phyloP scores from a whole-genome alignment of 2,329 filamentous ascomycete species.

The Trichoderma oligosporum region DNA sequence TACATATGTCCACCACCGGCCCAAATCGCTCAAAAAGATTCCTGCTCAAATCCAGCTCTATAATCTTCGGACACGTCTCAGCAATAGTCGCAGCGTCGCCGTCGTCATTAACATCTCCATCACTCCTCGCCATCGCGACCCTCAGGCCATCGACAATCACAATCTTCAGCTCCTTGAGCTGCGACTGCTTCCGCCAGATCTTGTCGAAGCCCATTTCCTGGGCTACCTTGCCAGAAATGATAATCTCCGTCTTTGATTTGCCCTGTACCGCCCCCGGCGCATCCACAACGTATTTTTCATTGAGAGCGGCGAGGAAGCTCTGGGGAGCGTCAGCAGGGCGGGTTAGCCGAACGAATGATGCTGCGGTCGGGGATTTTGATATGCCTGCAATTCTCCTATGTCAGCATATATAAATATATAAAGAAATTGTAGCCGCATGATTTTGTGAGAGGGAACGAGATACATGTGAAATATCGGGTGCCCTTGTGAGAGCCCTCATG shows the following conservation, averaged over 20 bases:
- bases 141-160: slow-evolving; percentile 76
- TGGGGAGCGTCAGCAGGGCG: slow-evolving; percentile 64
- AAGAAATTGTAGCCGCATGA: no score
- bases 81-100: slow-evolving; percentile 39
- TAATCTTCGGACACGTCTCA: slow-evolving; percentile 61
- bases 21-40: slow-evolving; percentile 70
- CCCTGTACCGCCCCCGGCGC: slow-evolving; percentile 36
- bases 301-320: slow-evolving; percentile 75
- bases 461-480: slow-evolving; percentile 79
- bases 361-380: slow-evolving; percentile 63
- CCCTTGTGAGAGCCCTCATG: slow-evolving; percentile 82
- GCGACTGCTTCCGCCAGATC: slow-evolving; percentile 73
- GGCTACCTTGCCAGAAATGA: slow-evolving; percentile 74
- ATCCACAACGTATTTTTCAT: slow-evolving; percentile 76
- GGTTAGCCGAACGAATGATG: slow-evolving; percentile 80
- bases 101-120: slow-evolving; percentile 28
- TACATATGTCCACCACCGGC: slow-evolving; percentile 68
- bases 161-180: slow-evolving; percentile 72
- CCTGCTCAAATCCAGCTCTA: slow-evolving; percentile 78
- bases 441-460: neutral
- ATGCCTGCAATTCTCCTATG: slow-evolving; percentile 43
- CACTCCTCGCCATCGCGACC: slow-evolving; percentile 44
- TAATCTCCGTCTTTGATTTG: slow-evolving; percentile 47
- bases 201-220: slow-evolving; percentile 96
- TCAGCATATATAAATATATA: neutral